A percentile compares a stretch with the other conserved stretches of the same genome.
Evolutionary conservation across 352 stramenopile species (phyloP).

Genomic region (Thraustochytrium sp.): DNA sequence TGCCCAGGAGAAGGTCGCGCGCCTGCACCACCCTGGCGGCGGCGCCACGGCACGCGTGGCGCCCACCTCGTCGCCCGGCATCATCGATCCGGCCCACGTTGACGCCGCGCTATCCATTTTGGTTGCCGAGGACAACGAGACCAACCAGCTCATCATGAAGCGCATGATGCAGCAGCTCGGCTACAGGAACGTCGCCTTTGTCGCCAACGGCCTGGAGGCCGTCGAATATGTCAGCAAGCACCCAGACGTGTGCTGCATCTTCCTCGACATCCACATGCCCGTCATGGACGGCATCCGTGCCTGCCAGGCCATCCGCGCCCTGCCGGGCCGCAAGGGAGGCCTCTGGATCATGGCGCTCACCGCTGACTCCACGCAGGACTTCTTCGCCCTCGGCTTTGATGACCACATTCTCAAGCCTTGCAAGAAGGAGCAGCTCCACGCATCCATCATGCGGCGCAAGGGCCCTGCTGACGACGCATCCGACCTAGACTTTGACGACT

Average conservation of each 20-base stretch:
- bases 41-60: too few relatives aligned
- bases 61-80: too few relatives aligned
- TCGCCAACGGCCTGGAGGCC: not conserved
- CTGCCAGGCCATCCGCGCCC: conserved; percentile 12
- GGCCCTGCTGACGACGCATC: not conserved
- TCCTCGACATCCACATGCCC: conserved; percentile 27
- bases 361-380: conserved; percentile 43
- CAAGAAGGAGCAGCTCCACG: conserved; percentile 5
- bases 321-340: not conserved
- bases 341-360: conserved; percentile 50
- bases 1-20: not conserved
- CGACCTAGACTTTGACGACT: too few relatives aligned
- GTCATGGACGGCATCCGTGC: conserved; percentile 23
- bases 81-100: too few relatives aligned
- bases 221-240: not conserved
- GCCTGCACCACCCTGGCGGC: too few relatives aligned
- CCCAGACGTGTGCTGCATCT: conserved; percentile 2
- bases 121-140: conserved; percentile 31
- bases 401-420: conserved; percentile 17
- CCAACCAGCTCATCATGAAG: conserved; percentile 17
- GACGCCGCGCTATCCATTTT: too few relatives aligned
- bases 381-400: conserved; percentile 1
- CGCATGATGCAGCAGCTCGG: conserved; percentile 28
- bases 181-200: not conserved
- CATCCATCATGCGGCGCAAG: not conserved